Evolutionary conservation across 257 asterid species (phyloP), one percentile per base, ranked within the genome.

Genomic region (Nicotiana tomentosiformis): DNA sequence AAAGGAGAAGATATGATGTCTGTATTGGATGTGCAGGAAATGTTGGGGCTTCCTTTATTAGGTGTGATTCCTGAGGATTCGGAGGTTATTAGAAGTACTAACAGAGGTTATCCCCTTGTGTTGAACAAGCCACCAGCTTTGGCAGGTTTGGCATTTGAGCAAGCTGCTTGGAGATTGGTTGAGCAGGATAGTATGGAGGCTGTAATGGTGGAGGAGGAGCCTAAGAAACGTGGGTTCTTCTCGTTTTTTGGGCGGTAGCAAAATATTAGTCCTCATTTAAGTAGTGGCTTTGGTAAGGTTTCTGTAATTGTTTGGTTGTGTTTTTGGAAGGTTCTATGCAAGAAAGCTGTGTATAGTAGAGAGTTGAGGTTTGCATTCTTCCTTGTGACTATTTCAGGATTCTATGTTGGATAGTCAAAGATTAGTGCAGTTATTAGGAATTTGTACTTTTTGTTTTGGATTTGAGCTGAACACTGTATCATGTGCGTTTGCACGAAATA

Each of bases 131-230:
- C 99, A 18, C 98, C 99, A 0, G 93, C 98, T 1, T 67, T 94
- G 90, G 98, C 99, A 0, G 99, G 98, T 18, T 85, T 94, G 87
- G 98, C 99, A 0, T 96, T 96, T 53, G 98, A 96, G 87, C 99
- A 96, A 88, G 99, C 98, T 0, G 99, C 98, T 0, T 96, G 98
- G 99, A 88, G 99, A 89, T 80, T 96, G 92, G 98, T 93, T 57
- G 99, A 96, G 91, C 99, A 96, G 90, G 99, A 96, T 83, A 96
- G 94, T 84, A 96, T 96, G 98, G 89, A 91, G 90, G 98, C 98
- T 1, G 98, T 96, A 51, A 90, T 96, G 97, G 68, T 94, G 90
- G 98, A 96, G 89, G 98, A 95, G 83, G 97, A 91, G 87, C 99
- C 98, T 9, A 96, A 96, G 89, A 96, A 94, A 68, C 91, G 95